These are phyloP conservation scores for Coemansia sp. DNA, from an alignment of 192 early-diverging fungal species.

Conservation along the genomic window DNA sequence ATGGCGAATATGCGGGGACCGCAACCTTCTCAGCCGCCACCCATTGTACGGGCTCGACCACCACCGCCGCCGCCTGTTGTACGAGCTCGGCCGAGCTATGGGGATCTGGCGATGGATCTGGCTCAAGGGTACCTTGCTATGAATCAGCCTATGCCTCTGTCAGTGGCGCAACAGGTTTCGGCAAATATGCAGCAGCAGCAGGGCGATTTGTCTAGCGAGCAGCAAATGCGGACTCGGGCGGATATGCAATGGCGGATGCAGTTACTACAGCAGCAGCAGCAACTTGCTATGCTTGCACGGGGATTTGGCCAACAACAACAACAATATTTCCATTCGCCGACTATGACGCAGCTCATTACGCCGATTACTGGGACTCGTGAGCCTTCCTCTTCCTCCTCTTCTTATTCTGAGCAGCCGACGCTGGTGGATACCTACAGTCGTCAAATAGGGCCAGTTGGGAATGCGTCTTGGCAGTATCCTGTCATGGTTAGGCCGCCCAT, in stretches of 20 bases:
- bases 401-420: not conserved
- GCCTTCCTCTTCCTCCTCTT: not conserved
- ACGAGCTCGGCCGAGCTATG: not conserved
- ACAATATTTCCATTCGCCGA: not conserved
- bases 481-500: not conserved
- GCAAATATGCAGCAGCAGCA: not conserved
- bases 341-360: not conserved
- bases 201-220: not conserved
- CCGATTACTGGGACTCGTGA: not conserved
- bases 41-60: no score
- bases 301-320: not conserved
- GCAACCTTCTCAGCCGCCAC: not conserved
- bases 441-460: not conserved
- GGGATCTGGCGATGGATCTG: not conserved
- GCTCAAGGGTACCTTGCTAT: not conserved
- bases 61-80: not conserved
- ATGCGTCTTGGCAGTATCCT: not conserved
- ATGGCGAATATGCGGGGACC: not conserved
- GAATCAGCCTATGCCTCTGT: not conserved
- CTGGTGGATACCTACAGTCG: not conserved
- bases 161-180: not conserved
- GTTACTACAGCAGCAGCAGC: not conserved
- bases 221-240: not conserved
- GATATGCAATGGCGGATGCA: not conserved
- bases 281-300: not conserved